These are phyloP conservation scores for Cymbopogon citratus DNA, from an alignment of 176 grass and related monocot species.

Conservation along the genomic window DNA sequence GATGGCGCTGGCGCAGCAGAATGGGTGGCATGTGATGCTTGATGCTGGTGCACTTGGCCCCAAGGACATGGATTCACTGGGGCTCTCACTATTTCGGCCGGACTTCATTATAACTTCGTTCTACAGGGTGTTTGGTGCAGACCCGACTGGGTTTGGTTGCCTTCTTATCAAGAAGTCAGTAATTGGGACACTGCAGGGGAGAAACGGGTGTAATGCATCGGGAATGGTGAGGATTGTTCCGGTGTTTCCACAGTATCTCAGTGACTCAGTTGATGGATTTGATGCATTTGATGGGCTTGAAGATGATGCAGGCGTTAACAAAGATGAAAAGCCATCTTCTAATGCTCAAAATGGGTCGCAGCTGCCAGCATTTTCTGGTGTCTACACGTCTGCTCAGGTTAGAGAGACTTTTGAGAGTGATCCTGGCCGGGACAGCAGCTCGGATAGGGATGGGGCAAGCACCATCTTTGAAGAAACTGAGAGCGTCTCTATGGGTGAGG, in stretches of 20 bases:
- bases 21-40: constrained; percentile 97
- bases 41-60: constrained; percentile 94
- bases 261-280: constrained; percentile 85
- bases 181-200: constrained; percentile 85
- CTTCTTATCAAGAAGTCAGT: constrained; percentile 99
- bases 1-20: constrained; percentile 99
- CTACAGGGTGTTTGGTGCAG: constrained; percentile 85
- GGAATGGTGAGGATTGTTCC: constrained; percentile 95
- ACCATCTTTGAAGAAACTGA: constrained; percentile 96
- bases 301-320: constrained; percentile 47
- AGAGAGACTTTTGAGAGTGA: constrained; percentile 87
- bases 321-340: constrained; percentile 45
- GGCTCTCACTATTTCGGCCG: constrained; percentile 82
- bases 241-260: constrained; percentile 91
- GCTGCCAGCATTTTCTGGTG: constrained; percentile 92
- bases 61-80: constrained; percentile 98
- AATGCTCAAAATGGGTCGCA: constrained; percentile 47
- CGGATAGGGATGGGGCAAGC: constrained; percentile 87
- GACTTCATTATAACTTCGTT: constrained; percentile 99
- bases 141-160: constrained; percentile 97
- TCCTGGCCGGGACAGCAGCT: constrained; percentile 75
- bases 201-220: constrained; percentile 76
- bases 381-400: constrained; percentile 92
- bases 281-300: constrained; percentile 65
- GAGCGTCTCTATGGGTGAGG: constrained; percentile 83